Percentiles rank a stretch among this genome's conserved stretches.
Evolutionary conservation across 2,329 filamentous ascomycete species (phyloP).

Genomic region (Penicillium sp.): DNA sequence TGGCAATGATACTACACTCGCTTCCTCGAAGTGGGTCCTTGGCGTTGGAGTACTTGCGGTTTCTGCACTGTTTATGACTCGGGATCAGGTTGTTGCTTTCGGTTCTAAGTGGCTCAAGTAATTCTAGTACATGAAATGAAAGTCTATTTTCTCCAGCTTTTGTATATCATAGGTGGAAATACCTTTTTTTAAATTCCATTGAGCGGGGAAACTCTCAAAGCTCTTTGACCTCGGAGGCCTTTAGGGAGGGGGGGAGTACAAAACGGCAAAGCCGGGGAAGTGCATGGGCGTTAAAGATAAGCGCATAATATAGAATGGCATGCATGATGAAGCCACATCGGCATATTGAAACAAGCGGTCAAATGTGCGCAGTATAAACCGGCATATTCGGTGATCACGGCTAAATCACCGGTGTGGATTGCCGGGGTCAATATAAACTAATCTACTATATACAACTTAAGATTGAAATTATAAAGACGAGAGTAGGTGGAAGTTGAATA

Average conservation of each 20-base stretch:
- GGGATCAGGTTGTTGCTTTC: neutral
- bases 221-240: neutral
- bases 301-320: neutral
- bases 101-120: constrained; percentile 5
- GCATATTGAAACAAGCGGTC: neutral
- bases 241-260: neutral
- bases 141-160: neutral
- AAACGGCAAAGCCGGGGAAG: neutral
- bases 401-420: neutral
- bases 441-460: neutral
- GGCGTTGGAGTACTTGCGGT: constrained; percentile 12
- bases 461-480: neutral
- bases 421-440: neutral
- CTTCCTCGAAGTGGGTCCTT: constrained; percentile 12
- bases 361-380: neutral
- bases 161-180: neutral
- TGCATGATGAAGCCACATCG: neutral
- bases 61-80: constrained; percentile 2
- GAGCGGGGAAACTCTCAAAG: neutral
- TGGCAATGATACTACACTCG: constrained; percentile 11
- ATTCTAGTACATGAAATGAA: neutral
- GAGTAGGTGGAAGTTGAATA: neutral
- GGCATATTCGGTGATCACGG: neutral
- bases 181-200: neutral
- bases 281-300: neutral